These are phyloP conservation scores for Sarocladium oryzae DNA, from an alignment of 2,329 filamentous ascomycete genomes.

Conservation along the genomic window DNA sequence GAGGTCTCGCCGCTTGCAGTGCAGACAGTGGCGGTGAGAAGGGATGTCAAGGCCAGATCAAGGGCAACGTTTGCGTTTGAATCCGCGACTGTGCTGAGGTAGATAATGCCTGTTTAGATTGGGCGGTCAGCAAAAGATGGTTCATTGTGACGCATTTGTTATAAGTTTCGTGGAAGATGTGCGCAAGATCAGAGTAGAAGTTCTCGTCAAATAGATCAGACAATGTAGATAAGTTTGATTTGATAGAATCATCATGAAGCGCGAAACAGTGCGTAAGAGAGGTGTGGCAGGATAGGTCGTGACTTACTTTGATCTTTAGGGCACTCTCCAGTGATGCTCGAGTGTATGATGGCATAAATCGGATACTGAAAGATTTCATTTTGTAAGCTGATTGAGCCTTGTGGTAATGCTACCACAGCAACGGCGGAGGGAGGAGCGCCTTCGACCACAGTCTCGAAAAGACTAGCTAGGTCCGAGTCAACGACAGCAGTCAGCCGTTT, in stretches of 20 bases:
- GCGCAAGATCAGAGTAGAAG: slow-evolving; percentile 59
- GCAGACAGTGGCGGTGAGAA: slow-evolving; percentile 28
- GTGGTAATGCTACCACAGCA: slow-evolving; percentile 61
- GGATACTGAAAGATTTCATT: slow-evolving; percentile 36
- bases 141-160: background rate
- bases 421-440: slow-evolving; percentile 70
- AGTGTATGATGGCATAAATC: slow-evolving; percentile 64
- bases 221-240: slow-evolving; percentile 99
- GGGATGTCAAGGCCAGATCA: slow-evolving; percentile 32
- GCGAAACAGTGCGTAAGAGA: slow-evolving; percentile 11
- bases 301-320: slow-evolving; percentile 83
- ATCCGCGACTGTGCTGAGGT: slow-evolving; percentile 30
- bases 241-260: slow-evolving; percentile 69
- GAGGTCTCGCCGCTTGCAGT: slow-evolving; percentile 17
- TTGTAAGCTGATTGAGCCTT: slow-evolving; percentile 34
- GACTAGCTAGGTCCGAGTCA: slow-evolving; percentile 52
- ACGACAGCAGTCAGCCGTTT: slow-evolving; percentile 64
- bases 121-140: background rate
- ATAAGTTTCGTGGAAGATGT: background rate
- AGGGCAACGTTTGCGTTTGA: slow-evolving; percentile 29
- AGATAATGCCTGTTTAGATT: slow-evolving; percentile 23
- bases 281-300: slow-evolving; percentile 11
- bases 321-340: slow-evolving; percentile 89
- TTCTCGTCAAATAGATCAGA: slow-evolving; percentile 86
- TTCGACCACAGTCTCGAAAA: slow-evolving; percentile 69